Evolutionary conservation across 1,139 yeast species (phyloP).

Genomic region (Protomyces gravidus): DNA sequence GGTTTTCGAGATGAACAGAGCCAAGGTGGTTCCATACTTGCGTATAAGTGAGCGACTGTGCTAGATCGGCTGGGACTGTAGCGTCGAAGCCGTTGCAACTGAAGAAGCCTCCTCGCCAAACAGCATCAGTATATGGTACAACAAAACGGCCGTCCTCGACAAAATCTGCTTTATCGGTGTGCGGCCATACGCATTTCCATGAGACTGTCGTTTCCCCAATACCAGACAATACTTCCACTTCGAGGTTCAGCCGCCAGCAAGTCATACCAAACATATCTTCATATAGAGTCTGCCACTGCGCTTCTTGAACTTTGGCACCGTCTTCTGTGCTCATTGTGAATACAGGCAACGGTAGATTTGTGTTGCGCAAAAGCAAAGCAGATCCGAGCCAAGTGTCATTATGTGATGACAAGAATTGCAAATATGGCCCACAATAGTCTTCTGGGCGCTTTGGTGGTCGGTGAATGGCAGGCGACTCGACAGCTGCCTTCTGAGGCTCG

Average conservation of each 20-base stretch:
- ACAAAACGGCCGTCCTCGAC: constrained; percentile 17
- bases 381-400: constrained; percentile 16
- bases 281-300: constrained; percentile 19
- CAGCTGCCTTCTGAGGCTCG: constrained; percentile 20
- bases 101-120: constrained; percentile 27
- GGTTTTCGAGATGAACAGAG: constrained; percentile 18
- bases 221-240: background rate
- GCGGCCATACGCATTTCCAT: constrained; percentile 17
- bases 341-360: constrained; percentile 3
- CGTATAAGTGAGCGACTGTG: constrained; percentile 16
- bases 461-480: constrained; percentile 17
- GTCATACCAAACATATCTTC: constrained; percentile 21
- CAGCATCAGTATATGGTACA: constrained; percentile 10
- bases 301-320: constrained; percentile 16
- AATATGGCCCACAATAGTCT: constrained; percentile 23
- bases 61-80: constrained; percentile 20
- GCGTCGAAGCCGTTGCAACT: constrained; percentile 27
- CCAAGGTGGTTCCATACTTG: constrained; percentile 24
- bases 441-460: constrained; percentile 25
- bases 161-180: constrained; percentile 17
- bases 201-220: constrained; percentile 17
- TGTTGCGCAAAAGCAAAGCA: constrained; percentile 8
- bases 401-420: constrained; percentile 13
- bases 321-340: background rate
- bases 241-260: constrained; percentile 20